These are phyloP conservation scores for Isoetes taiwanensis DNA, from an alignment of 75 land plant species.

Conservation along the genomic window DNA sequence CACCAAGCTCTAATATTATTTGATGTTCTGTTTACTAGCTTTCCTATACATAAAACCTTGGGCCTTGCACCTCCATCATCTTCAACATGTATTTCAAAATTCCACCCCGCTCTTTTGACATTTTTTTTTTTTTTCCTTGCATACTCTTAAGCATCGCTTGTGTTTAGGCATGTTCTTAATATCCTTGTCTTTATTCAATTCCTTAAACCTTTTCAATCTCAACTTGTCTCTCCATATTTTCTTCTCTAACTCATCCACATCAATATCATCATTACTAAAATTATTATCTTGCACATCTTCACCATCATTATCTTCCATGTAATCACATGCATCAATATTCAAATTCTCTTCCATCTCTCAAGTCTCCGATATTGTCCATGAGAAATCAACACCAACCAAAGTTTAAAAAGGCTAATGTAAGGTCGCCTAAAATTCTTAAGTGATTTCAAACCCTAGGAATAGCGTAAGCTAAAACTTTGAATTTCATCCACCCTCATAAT, in stretches of 20 bases:
- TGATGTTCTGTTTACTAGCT: not conserved
- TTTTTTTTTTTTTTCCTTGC: not conserved
- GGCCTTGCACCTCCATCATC: constrained; percentile 10
- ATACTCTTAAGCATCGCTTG: constrained; percentile 3
- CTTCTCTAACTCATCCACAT: constrained; percentile 7
- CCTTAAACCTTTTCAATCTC: not conserved
- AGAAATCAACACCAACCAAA: too few relatives aligned
- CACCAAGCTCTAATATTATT: constrained; percentile 1
- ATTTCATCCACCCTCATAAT: too few relatives aligned
- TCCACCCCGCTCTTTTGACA: not conserved
- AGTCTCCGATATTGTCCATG: too few relatives aligned
- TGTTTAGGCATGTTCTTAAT: not conserved
- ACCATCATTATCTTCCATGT: too few relatives aligned
- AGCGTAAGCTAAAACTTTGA: too few relatives aligned
- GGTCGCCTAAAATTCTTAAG: too few relatives aligned
- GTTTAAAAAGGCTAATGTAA: too few relatives aligned
- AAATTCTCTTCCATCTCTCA: too few relatives aligned
- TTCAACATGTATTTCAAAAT: constrained; percentile 6
- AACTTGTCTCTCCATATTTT: not conserved
- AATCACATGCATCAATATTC: too few relatives aligned
- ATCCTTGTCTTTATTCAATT: not conserved
- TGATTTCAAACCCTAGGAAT: too few relatives aligned
- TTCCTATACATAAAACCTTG: constrained; percentile 1
- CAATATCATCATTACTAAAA: constrained; percentile 2
- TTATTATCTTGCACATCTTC: not conserved